Percentiles rank a stretch among this genome's conserved stretches.
phyloP scores from a whole-genome alignment of 2,329 filamentous ascomycete species.

The Ophiosphaerella herpotricha region DNA sequence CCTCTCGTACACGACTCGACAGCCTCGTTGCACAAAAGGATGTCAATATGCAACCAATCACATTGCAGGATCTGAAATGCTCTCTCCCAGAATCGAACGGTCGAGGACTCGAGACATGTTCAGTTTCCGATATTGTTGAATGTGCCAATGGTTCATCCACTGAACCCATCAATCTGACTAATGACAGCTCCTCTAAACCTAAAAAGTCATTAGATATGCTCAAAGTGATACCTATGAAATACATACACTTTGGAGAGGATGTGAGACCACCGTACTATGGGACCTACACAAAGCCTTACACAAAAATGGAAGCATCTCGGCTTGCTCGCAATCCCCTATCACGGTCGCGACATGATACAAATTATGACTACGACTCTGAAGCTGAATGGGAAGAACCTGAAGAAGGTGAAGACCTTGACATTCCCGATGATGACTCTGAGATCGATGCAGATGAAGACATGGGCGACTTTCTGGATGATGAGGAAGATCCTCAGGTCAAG shows the following conservation, averaged over 20 bases:
- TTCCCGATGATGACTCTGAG: slow-evolving; percentile 67
- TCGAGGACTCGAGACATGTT: slow-evolving; percentile 22
- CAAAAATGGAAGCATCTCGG: slow-evolving; percentile 50
- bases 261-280: slow-evolving; percentile 72
- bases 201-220: slow-evolving; percentile 51
- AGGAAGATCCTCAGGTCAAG: slow-evolving; percentile 66
- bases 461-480: slow-evolving; percentile 86
- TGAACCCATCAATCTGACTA: slow-evolving; percentile 51
- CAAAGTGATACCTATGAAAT: slow-evolving; percentile 65
- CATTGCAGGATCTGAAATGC: slow-evolving; percentile 21
- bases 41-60: slow-evolving; percentile 16
- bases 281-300: slow-evolving; percentile 67
- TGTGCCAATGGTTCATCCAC: slow-evolving; percentile 48
- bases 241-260: slow-evolving; percentile 64
- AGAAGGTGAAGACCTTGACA: slow-evolving; percentile 67
- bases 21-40: slow-evolving; percentile 22
- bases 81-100: slow-evolving; percentile 15
- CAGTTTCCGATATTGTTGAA: slow-evolving; percentile 49
- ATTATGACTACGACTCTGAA: slow-evolving; percentile 87
- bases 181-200: slow-evolving; percentile 26
- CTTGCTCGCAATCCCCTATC: slow-evolving; percentile 59
- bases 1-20: slow-evolving; percentile 36
- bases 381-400: slow-evolving; percentile 81
- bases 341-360: slow-evolving; percentile 63
- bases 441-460: slow-evolving; percentile 82